Evolutionary conservation across 2,329 filamentous ascomycete genomes (phyloP).

Genomic region (Beauveria bassiana): DNA sequence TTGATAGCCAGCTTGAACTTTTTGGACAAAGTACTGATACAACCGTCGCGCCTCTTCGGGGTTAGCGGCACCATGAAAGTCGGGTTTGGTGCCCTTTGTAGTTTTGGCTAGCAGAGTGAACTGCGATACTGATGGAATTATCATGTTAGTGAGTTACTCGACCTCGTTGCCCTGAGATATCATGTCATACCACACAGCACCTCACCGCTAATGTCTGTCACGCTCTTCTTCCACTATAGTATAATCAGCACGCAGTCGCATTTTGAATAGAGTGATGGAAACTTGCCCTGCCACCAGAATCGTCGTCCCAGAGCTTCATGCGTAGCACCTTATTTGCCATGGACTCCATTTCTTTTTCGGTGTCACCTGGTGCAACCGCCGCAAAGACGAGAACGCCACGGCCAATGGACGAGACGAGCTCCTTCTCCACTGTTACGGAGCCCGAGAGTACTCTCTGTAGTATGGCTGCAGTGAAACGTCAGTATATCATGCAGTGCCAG

Average conservation of each 20-base stretch:
- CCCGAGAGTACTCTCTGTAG: slow-evolving; percentile 90
- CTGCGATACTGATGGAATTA: slow-evolving; percentile 64
- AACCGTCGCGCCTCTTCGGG: slow-evolving; percentile 71
- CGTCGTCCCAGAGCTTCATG: slow-evolving; percentile 86
- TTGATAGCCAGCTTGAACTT: slow-evolving; percentile 64
- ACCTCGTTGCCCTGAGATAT: background rate
- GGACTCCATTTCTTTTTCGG: slow-evolving; percentile 75
- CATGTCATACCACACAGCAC: slow-evolving; percentile 71
- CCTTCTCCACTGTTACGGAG: slow-evolving; percentile 87
- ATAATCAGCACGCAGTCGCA: slow-evolving; percentile 6
- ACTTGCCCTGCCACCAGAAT: slow-evolving; percentile 57
- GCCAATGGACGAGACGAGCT: slow-evolving; percentile 84
- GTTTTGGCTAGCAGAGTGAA: slow-evolving; percentile 89
- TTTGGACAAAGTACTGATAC: slow-evolving; percentile 76
- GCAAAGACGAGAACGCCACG: slow-evolving; percentile 87
- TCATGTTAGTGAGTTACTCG: background rate
- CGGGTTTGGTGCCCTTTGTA: slow-evolving; percentile 93
- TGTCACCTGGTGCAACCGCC: slow-evolving; percentile 84
- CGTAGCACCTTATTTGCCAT: slow-evolving; percentile 83
- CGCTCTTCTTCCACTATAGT: slow-evolving; percentile 77
- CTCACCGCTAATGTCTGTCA: slow-evolving; percentile 83
- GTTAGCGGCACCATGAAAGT: slow-evolving; percentile 82
- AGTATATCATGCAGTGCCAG: background rate
- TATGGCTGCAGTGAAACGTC: slow-evolving; percentile 54
- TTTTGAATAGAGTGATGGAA: slow-evolving; percentile 13